Percentiles rank a stretch among this genome's conserved stretches.
Conservation (phyloP, 2,329 filamentous ascomycete genomes). For the Colletotrichum lindemuthianum region DNA sequence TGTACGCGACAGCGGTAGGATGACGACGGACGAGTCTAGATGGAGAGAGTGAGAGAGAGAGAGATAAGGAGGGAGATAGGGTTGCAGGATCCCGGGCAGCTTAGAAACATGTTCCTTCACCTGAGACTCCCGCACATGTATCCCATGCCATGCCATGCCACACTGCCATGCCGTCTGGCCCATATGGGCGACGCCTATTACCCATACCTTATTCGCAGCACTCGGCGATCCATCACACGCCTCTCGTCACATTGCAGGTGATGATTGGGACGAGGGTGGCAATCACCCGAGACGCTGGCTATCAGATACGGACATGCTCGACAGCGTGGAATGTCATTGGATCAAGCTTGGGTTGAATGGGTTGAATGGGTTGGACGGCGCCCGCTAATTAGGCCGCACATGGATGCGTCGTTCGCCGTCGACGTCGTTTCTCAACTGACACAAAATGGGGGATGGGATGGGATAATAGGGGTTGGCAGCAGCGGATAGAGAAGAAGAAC, state of each 20-base stretch:
- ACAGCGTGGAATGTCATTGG: no score
- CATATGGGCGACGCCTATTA: no score
- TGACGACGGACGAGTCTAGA: no score
- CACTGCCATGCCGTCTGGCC: no score
- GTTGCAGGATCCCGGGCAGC: neutral
- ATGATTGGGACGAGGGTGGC: neutral
- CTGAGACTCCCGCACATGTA: slow-evolving; percentile 11
- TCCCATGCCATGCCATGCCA: no score
- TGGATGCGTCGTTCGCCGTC: slow-evolving; percentile 23
- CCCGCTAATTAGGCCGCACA: slow-evolving; percentile 24
- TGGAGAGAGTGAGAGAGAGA: no score
- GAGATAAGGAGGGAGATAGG: no score
- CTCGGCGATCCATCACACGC: neutral
- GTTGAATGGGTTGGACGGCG: neutral
- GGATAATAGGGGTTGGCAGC: slow-evolving; percentile 11
- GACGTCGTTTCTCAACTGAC: slow-evolving; percentile 3
- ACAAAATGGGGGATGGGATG: slow-evolving; percentile 8
- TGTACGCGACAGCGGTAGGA: no score
- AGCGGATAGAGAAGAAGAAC: slow-evolving; percentile 8
- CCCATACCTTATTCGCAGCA: no score
- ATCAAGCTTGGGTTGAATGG: no score
- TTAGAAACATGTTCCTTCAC: slow-evolving; percentile 1
- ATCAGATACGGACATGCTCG: no score
- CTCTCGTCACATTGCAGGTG: slow-evolving; percentile 9
- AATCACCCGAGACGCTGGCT: slow-evolving; percentile 8